phyloP scores from a whole-genome alignment of 495 filamentous ascomycete genomes.

The Penicillium dipodomyicola region DNA sequence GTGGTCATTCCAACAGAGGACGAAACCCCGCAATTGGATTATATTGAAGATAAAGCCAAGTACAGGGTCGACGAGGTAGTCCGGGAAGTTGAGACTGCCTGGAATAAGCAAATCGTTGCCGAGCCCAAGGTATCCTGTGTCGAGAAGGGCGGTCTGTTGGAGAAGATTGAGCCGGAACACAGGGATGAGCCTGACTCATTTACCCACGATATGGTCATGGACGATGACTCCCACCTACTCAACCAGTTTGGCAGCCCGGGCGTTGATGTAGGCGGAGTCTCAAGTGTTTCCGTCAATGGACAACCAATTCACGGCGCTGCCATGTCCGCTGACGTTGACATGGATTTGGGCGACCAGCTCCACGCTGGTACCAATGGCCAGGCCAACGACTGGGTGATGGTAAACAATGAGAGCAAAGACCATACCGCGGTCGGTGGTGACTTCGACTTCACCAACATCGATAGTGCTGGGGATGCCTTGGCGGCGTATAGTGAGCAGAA shows the following conservation, averaged over 20 bases:
- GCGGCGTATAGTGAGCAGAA: constrained; percentile 56
- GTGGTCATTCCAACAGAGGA: constrained; percentile 49
- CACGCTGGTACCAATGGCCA: constrained; percentile 35
- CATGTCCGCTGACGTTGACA: constrained; percentile 37
- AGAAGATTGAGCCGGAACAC: constrained; percentile 52
- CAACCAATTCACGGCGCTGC: constrained; percentile 21
- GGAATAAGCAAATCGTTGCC: constrained; percentile 54
- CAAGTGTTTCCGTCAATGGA: constrained; percentile 25
- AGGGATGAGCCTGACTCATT: constrained; percentile 31
- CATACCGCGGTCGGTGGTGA: constrained; percentile 28
- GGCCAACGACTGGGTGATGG: constrained; percentile 61
- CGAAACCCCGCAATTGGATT: constrained; percentile 36
- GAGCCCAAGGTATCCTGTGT: constrained; percentile 64
- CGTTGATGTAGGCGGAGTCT: constrained; percentile 37
- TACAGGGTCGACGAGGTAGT: constrained; percentile 61
- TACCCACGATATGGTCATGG: constrained; percentile 66
- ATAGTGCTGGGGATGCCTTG: constrained; percentile 61
- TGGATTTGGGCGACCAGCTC: constrained; percentile 42
- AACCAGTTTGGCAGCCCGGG: constrained; percentile 62
- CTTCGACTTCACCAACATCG: constrained; percentile 58
- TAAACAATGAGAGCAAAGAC: constrained; percentile 48
- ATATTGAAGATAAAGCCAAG: constrained; percentile 44
- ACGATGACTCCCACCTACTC: constrained; percentile 55
- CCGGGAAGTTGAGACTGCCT: constrained; percentile 53
- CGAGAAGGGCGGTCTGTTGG: constrained; percentile 68